Conservation (phyloP, 139 green algal species). For the Microglena sp. region DNA sequence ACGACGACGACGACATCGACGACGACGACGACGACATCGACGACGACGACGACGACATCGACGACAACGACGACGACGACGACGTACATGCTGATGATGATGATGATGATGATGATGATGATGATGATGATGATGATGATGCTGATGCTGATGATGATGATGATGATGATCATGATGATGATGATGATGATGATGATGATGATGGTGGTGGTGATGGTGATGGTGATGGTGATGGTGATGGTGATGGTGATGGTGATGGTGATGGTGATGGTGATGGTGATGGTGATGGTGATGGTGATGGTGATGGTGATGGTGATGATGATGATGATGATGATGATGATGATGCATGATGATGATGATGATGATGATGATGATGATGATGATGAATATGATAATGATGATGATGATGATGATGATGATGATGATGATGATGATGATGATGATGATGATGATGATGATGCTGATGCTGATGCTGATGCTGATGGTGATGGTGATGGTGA, state of each 20-base stretch:
- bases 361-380: no score
- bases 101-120: background rate
- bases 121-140: no score
- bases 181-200: constrained; percentile 68
- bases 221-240: constrained; percentile 3
- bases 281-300: background rate
- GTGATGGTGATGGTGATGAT: background rate
- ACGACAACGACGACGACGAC: background rate
- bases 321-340: no score
- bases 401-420: constrained; percentile 1
- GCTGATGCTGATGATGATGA: no score
- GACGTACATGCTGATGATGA: no score
- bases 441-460: no score
- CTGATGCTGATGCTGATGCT: no score
- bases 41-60: background rate
- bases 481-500: no score
- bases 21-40: background rate
- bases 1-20: background rate
- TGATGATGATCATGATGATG: no score
- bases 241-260: constrained; percentile 2
- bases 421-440: no score
- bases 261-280: background rate
- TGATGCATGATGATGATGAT: no score
- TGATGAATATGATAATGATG: no score
- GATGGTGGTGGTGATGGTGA: constrained; percentile 22